These are phyloP conservation scores for Tolypocladium tundrense DNA, from an alignment of 2,329 filamentous ascomycete genomes.

Conservation along the genomic window DNA sequence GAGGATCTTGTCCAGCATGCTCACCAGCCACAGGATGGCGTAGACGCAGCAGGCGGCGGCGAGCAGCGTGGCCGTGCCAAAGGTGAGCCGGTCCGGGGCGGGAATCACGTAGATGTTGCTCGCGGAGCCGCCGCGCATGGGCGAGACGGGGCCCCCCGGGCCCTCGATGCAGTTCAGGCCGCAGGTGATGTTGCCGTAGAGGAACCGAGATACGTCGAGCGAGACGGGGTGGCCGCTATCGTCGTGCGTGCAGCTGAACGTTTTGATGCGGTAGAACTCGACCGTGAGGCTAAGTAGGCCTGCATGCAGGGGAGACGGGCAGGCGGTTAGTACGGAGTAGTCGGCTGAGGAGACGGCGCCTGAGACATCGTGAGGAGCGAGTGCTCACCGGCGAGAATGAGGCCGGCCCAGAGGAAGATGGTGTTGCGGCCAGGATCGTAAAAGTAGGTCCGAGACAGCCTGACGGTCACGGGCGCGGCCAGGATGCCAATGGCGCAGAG, in stretches of 20 bases:
- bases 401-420: constrained; percentile 55
- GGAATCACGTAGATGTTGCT: constrained; percentile 56
- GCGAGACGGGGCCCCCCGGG: constrained; percentile 41
- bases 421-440: constrained; percentile 51
- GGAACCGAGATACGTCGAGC: constrained; percentile 26
- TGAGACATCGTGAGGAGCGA: neutral
- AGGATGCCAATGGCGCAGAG: constrained; percentile 56
- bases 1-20: constrained; percentile 54
- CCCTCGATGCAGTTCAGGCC: constrained; percentile 33
- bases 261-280: constrained; percentile 49
- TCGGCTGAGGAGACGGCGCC: neutral
- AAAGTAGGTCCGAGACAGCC: constrained; percentile 54
- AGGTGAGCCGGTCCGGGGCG: constrained; percentile 42
- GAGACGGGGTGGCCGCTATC: constrained; percentile 25
- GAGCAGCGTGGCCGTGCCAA: constrained; percentile 49
- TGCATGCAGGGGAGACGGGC: constrained; percentile 10
- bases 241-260: constrained; percentile 31
- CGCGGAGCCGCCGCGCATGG: constrained; percentile 41
- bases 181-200: constrained; percentile 33
- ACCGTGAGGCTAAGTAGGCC: constrained; percentile 51
- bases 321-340: neutral
- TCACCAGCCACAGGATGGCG: constrained; percentile 49
- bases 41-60: constrained; percentile 56
- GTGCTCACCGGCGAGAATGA: constrained; percentile 46
- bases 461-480: constrained; percentile 51